phyloP scores from a whole-genome alignment of 192 early-diverging fungal species.

The Thamnidium elegans region DNA sequence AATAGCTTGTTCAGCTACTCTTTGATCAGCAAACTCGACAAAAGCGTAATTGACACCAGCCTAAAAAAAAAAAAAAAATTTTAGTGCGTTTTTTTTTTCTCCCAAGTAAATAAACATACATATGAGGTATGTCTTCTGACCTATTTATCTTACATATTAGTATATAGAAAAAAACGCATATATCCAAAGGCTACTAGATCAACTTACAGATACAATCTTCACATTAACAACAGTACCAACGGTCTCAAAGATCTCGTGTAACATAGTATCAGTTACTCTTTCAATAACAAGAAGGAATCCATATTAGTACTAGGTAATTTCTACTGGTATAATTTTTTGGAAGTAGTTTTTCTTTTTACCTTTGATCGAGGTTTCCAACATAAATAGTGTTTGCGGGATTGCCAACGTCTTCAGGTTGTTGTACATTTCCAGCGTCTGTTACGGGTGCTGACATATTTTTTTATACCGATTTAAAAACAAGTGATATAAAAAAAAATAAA shows the following conservation, averaged over 20 bases:
- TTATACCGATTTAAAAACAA: too few species aligned
- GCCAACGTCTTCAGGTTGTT: neutral
- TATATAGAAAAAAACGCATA: neutral
- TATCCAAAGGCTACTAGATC: constrained; percentile 43
- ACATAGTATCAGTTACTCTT: constrained; percentile 31
- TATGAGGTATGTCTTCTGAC: constrained; percentile 24
- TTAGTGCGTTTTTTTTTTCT: neutral
- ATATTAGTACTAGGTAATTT: neutral
- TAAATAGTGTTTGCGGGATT: constrained; percentile 63
- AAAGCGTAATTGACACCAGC: constrained; percentile 86
- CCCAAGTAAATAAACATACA: constrained; percentile 5
- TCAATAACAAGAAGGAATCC: neutral
- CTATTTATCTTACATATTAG: constrained; percentile 16
- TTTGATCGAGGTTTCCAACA: constrained; percentile 84
- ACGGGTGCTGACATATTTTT: neutral
- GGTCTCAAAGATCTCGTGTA: constrained; percentile 74
- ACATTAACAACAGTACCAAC: constrained; percentile 59
- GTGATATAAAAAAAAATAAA: too few species aligned
- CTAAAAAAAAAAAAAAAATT: constrained; percentile 21
- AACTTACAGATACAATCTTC: constrained; percentile 82
- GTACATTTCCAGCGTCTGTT: neutral
- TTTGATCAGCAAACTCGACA: constrained; percentile 75
- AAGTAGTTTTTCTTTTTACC: constrained; percentile 21
- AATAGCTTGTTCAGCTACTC: constrained; percentile 68
- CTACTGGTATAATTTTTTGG: neutral